Percentiles rank a stretch among this genome's conserved stretches.
These are phyloP conservation scores for Suhomyces terraborum DNA, from an alignment of 1,139 yeast species.

Conservation along the genomic window DNA sequence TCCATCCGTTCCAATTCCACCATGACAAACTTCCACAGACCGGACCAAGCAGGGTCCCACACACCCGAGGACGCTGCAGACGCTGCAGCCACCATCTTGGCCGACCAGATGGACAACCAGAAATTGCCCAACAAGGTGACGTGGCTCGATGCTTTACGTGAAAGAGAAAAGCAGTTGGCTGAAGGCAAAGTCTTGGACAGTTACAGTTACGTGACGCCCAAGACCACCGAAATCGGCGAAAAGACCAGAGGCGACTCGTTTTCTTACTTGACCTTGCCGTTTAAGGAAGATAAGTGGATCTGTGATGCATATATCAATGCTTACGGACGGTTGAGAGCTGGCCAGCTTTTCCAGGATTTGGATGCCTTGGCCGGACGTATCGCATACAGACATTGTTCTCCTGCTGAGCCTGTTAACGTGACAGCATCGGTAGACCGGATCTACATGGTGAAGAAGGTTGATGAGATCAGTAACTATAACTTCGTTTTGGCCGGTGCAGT, in stretches of 20 bases:
- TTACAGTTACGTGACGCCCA: slow-evolving; percentile 69
- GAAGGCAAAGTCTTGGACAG: slow-evolving; percentile 75
- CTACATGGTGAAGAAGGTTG: slow-evolving; percentile 82
- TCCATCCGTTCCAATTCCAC: slow-evolving; percentile 12
- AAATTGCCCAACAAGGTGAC: slow-evolving; percentile 60
- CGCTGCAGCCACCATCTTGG: slow-evolving; percentile 63
- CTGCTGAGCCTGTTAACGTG: slow-evolving; percentile 90
- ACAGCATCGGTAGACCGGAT: slow-evolving; percentile 94
- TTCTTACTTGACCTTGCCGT: slow-evolving; percentile 71
- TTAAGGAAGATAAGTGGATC: slow-evolving; percentile 78
- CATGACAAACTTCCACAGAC: slow-evolving; percentile 32
- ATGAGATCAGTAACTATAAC: slow-evolving; percentile 72
- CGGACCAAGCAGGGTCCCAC: slow-evolving; percentile 41
- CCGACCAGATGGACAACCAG: slow-evolving; percentile 48
- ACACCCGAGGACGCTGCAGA: slow-evolving; percentile 64
- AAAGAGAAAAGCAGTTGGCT: slow-evolving; percentile 65
- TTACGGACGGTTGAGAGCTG: slow-evolving; percentile 84
- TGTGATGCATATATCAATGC: slow-evolving; percentile 89
- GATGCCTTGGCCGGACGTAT: slow-evolving; percentile 89
- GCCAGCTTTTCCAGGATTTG: slow-evolving; percentile 88
- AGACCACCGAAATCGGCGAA: slow-evolving; percentile 69
- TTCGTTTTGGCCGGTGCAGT: slow-evolving; percentile 85
- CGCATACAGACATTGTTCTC: slow-evolving; percentile 83
- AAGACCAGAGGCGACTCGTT: slow-evolving; percentile 77
- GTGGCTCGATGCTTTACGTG: slow-evolving; percentile 83